Evolutionary conservation across 2,329 filamentous ascomycete genomes (phyloP), one percentile per base, ranked within the genome.

Genomic region (Thermothelomyces thermophilus): DNA sequence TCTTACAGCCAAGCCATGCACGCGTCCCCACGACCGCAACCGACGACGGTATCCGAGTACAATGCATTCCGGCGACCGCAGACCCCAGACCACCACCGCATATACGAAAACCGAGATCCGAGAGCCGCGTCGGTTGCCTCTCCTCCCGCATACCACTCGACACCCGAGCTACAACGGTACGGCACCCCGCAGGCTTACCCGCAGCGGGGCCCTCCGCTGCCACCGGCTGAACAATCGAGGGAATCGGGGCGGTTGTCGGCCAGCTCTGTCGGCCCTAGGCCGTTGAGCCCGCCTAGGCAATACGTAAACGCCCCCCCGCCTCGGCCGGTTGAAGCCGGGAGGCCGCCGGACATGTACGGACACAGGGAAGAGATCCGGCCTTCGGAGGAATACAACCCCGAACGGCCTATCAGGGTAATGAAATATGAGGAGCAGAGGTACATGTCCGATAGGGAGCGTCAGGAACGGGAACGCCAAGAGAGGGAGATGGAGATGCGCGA

Each of bases 31-130:
- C 69, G 75, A 35, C 74, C 81, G 70, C 74, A 73, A 50, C 72
- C 73, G 22, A 68, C 74, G 2, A 70, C 74, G 0, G 70, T 73
- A 0, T 67, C 79, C 53, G 83, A 86, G 16, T 84, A 85, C 53
- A 71, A 70, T 45, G 73, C 76, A 5, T 84, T 78, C 63, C 75
- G 83, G 54, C 75, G 84, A 53, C 85, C 85, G 2, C 82, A 86
- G 51, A 89, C 85, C 0, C 86, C 86, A n/a, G 85, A 89, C 39
- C 81, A 83, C 53, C 72, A 75, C 41, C 74, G 79, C 59, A 69
- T 70, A 48, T 79, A 80, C 68, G 73, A 81, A 8, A 46, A 39
- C 24, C 46, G 60, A 10, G 64, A 72, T 54, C 69, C 67, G 34
- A 68, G 76, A 60, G 69, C 68, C 20, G 66, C 68, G 54, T 62